Conservation (phyloP, 495 filamentous ascomycete species). For the Penicillium simplicissimum region DNA sequence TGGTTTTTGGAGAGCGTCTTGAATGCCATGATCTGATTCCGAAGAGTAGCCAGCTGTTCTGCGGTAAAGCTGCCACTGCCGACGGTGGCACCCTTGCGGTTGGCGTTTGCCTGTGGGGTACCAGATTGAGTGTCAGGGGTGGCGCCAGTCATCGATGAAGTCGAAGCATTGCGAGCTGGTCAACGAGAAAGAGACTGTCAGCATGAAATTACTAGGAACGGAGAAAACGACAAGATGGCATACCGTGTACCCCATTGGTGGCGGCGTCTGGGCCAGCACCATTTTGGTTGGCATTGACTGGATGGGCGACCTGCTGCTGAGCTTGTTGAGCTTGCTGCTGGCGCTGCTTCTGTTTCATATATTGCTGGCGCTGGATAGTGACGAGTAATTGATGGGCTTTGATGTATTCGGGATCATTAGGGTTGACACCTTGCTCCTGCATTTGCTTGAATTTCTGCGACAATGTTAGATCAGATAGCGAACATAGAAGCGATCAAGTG, state of each 20-base stretch:
- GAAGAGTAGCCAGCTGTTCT: conserved; percentile 68
- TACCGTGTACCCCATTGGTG: conserved; percentile 56
- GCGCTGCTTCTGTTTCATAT: conserved; percentile 46
- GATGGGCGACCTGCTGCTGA: conserved; percentile 32
- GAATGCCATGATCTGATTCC: conserved; percentile 80
- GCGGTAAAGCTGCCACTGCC: conserved; percentile 59
- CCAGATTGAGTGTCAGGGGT: conserved; percentile 28
- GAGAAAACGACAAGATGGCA: conserved; percentile 4
- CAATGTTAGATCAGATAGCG: conserved; percentile 25
- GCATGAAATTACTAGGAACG: not conserved
- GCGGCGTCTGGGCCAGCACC: conserved; percentile 35
- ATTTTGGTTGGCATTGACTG: conserved; percentile 30
- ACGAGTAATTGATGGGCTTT: conserved; percentile 69
- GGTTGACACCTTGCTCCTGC: conserved; percentile 70
- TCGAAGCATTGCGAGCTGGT: conserved; percentile 43
- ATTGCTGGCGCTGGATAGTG: conserved; percentile 63
- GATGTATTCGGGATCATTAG: conserved; percentile 76
- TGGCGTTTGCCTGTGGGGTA: conserved; percentile 32
- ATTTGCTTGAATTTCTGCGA: conserved; percentile 77
- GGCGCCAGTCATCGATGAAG: conserved; percentile 46
- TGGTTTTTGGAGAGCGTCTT: conserved; percentile 78
- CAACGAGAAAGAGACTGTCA: not conserved
- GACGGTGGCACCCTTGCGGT: conserved; percentile 38
- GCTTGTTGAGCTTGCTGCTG: conserved; percentile 42
- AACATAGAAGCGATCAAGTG: not conserved